A percentile compares a stretch with the other conserved stretches of the same genome.
phyloP scores from a whole-genome alignment of 306 rosid genomes.

The Quercus robur region DNA sequence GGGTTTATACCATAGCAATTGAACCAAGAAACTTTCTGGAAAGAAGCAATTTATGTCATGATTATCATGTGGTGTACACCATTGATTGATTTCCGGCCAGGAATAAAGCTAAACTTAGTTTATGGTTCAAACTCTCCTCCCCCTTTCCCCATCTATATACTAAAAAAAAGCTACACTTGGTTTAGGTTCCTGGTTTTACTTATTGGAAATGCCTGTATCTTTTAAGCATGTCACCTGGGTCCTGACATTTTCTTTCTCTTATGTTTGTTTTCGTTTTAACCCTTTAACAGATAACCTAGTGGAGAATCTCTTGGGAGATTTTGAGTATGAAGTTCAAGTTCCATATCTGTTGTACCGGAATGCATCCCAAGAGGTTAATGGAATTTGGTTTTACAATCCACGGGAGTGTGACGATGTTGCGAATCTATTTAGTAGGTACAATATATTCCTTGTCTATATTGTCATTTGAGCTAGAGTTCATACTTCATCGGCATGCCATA shows the following conservation, averaged over 20 bases:
- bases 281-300: constrained; percentile 75
- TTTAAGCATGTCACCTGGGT: not conserved
- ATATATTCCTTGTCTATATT: constrained; percentile 4
- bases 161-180: not conserved
- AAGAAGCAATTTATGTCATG: not conserved
- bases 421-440: constrained; percentile 74
- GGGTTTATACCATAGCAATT: not conserved
- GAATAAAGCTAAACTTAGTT: no score
- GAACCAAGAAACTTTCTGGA: not conserved
- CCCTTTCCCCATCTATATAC: no score
- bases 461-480: no score
- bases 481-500: no score
- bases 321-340: constrained; percentile 86
- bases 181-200: not conserved
- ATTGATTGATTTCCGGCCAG: no score
- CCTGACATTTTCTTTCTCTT: not conserved
- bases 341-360: constrained; percentile 88
- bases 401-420: constrained; percentile 97
- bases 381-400: constrained; percentile 93
- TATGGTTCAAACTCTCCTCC: no score
- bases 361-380: constrained; percentile 93
- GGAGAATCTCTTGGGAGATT: constrained; percentile 92
- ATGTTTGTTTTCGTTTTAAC: not conserved
- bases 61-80: not conserved
- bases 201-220: not conserved